Evolutionary conservation across 495 filamentous ascomycete species (phyloP).

Genomic region (Xylaria flabelliformis): DNA sequence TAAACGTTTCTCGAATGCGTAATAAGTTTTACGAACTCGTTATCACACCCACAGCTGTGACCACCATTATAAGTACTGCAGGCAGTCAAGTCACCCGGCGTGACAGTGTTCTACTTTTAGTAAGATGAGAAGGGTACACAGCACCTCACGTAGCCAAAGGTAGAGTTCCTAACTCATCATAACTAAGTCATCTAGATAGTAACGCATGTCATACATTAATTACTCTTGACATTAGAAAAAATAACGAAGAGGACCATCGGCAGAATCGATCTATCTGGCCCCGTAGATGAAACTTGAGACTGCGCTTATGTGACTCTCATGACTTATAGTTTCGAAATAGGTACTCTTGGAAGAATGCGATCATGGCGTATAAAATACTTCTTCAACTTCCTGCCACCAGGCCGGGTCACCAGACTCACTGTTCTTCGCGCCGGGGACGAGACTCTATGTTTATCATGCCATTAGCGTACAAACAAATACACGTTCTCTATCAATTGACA

Average conservation of each 20-base stretch:
- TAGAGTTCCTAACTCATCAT: background rate
- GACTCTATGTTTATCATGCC: slow-evolving; percentile 34
- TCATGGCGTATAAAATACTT: slow-evolving; percentile 71
- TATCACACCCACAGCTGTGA: background rate
- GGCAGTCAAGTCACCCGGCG: background rate
- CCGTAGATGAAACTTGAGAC: background rate
- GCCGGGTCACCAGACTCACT: slow-evolving; percentile 66
- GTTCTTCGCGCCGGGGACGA: slow-evolving; percentile 66
- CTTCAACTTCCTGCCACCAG: slow-evolving; percentile 76
- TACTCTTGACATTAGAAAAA: background rate
- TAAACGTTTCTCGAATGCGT: background rate
- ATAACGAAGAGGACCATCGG: background rate
- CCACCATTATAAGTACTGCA: background rate
- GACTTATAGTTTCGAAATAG: too few species aligned
- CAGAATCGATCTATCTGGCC: background rate
- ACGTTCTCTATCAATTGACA: background rate
- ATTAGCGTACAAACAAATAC: background rate
- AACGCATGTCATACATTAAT: background rate
- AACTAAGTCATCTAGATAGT: background rate
- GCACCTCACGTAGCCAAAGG: too few species aligned
- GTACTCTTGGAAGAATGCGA: background rate
- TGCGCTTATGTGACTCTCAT: background rate
- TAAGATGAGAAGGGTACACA: background rate
- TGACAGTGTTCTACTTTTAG: background rate
- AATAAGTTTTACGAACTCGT: background rate